Percentiles rank a stretch among this genome's conserved stretches.
These are phyloP conservation scores for Dipteronia sinensis DNA, from an alignment of 345 rosid genomes.

Conservation along the genomic window DNA sequence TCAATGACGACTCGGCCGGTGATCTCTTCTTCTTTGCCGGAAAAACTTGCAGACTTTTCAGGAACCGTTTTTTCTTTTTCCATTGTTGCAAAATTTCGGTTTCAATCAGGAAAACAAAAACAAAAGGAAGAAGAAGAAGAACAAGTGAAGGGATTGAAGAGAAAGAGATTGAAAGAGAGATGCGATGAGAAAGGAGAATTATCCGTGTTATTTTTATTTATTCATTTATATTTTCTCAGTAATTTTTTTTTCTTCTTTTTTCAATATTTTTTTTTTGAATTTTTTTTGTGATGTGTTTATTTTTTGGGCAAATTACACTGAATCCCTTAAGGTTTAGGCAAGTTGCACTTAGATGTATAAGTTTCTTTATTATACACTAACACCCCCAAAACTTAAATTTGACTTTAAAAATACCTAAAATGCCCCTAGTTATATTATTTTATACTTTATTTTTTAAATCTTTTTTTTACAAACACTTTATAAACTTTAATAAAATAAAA, in stretches of 20 bases:
- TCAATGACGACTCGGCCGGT: neutral
- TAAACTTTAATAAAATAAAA: too few relatives aligned
- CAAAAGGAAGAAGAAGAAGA: neutral
- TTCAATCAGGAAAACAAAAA: neutral
- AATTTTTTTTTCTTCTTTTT: neutral
- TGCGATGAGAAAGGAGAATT: constrained; percentile 19
- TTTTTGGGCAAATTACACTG: too few relatives aligned
- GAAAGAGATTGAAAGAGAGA: constrained; percentile 14
- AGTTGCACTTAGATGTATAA: too few relatives aligned
- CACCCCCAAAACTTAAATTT: too few relatives aligned
- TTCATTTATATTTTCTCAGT: neutral
- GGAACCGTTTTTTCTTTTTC: constrained; percentile 13
- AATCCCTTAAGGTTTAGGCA: too few relatives aligned
- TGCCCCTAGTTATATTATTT: too few relatives aligned
- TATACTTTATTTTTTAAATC: too few relatives aligned
- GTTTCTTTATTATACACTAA: too few relatives aligned
- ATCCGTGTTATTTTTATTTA: constrained; percentile 8
- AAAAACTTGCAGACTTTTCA: neutral
- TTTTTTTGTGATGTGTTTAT: neutral
- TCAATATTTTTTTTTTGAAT: neutral
- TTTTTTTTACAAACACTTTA: too few relatives aligned
- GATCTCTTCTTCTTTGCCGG: neutral
- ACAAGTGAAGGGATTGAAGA: constrained; percentile 1
- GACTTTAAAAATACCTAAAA: too few relatives aligned
- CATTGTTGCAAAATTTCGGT: constrained; percentile 8